Evolutionary conservation across 495 filamentous ascomycete species (phyloP).

Genomic region (Penicillium chermesinum): DNA sequence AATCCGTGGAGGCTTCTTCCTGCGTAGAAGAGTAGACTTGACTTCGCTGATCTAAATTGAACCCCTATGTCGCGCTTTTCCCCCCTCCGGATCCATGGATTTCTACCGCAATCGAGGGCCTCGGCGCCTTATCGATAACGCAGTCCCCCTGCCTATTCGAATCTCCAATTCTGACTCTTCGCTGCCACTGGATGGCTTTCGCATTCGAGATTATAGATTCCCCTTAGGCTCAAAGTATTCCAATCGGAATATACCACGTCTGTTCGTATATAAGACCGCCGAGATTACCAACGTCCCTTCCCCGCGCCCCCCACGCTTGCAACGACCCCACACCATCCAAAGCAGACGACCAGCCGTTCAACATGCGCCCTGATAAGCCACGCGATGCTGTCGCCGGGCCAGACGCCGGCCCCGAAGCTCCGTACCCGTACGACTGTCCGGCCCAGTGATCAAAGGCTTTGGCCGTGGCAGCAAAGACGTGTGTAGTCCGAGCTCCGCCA

Average conservation of each 20-base stretch:
- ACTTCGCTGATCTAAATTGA: no score
- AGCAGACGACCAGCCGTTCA: conserved; percentile 2
- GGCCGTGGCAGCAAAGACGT: conserved; percentile 88
- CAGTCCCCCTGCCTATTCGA: background rate
- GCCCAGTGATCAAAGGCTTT: conserved; percentile 86
- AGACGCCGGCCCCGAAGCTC: conserved; percentile 61
- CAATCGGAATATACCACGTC: no score
- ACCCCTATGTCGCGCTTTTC: no score
- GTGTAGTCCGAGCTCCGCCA: conserved; percentile 4
- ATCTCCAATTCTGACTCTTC: background rate
- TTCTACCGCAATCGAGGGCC: background rate
- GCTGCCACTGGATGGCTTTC: no score
- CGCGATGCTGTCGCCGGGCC: conserved; percentile 65
- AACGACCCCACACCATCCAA: no score
- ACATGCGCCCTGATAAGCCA: conserved; percentile 39
- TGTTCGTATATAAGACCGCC: no score
- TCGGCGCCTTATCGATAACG: background rate
- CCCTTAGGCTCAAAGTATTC: no score
- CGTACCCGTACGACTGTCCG: conserved; percentile 80
- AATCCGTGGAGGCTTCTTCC: no score
- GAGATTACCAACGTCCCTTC: no score
- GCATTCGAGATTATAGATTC: no score
- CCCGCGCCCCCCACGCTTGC: no score
- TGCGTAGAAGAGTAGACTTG: no score
- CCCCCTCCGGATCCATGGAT: background rate